These are phyloP conservation scores for Coemansia sp. DNA, from an alignment of 192 early-diverging fungal species.

Conservation along the genomic window DNA sequence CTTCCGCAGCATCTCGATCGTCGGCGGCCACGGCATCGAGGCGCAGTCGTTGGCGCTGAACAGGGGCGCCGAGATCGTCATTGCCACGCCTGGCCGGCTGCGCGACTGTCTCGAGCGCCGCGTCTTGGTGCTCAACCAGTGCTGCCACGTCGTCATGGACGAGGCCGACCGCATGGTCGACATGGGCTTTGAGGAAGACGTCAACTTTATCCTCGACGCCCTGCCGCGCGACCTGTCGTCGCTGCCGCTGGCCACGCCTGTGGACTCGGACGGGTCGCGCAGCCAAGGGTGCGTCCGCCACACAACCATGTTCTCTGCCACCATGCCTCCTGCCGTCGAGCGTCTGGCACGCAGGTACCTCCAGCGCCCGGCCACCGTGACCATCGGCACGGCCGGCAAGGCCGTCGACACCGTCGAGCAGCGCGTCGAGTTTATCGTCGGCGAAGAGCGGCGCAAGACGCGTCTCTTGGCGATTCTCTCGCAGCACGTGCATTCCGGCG, in stretches of 20 bases:
- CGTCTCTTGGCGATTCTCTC: conserved; percentile 76
- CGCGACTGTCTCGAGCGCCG: conserved; percentile 87
- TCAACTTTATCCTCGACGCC: conserved; percentile 93
- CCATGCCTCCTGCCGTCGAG: conserved; percentile 95
- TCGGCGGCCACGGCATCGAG: conserved; percentile 84
- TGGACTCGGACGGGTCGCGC: conserved; percentile 12
- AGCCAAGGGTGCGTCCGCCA: conserved; percentile 66
- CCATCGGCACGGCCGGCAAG: conserved; percentile 94
- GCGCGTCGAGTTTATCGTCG: conserved; percentile 88
- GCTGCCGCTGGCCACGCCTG: conserved; percentile 55
- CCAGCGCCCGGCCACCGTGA: conserved; percentile 85
- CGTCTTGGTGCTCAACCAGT: conserved; percentile 88
- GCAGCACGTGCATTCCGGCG: conserved; percentile 56
- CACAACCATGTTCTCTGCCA: conserved; percentile 99
- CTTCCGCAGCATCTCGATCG: conserved; percentile 79
- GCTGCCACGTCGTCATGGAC: conserved; percentile 98
- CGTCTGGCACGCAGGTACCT: conserved; percentile 92
- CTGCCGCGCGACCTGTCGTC: conserved; percentile 81
- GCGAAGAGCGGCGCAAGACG: conserved; percentile 69
- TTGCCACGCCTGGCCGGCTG: conserved; percentile 96
- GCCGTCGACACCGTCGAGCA: conserved; percentile 97
- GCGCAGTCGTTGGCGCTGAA: conserved; percentile 86
- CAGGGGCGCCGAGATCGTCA: conserved; percentile 92
- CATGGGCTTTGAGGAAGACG: conserved; percentile 92
- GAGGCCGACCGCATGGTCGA: conserved; percentile 97